Base-by-base conservation (phyloP, 2,329 filamentous ascomycete species). In the Ophiostoma ips region DNA sequence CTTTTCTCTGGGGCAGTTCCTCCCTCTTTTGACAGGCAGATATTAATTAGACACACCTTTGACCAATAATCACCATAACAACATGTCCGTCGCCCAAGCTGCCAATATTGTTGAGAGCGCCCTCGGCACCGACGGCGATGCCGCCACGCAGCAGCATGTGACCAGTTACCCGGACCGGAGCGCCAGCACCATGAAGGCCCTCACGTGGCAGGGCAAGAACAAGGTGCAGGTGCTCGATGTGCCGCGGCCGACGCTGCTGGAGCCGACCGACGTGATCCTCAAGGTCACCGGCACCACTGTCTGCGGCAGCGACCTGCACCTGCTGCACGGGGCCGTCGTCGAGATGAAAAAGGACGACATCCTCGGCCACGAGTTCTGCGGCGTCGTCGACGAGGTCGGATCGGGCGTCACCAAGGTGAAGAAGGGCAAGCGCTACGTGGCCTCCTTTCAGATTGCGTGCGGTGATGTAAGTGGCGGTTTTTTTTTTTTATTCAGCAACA, bases 121-220 rank as follows among this genome's bases (percentile, higher is more conserved):
- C 7, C 16, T 47, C 18, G 49, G 49, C 18, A 43, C 46, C 19
- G 49, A 50, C n/a, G 43, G 31, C 30, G 40, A 43, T 18, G 35
- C 49, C 19, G 11, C n/a, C n/a, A 84, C 78, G 1, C 67, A 72
- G 15, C 85, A 90, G 55, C 80, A 92, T 59, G 70, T 90, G 45
- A 69, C 75, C 53, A 81, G 81, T 56, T 84, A 83, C 45, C n/a
- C 18, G 10, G 21, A 48, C 19, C 5, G 71, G 82, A 52, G 66
- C 64, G 3, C 65, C 64, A 75, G 80, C 58, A 83, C 66, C 15
- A 92, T 94, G 84, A 83, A 86, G 63, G 88, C 87, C 0, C 66
- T 94, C 13, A 76, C 76, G 2, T 94, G 87, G 87, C 79, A 83
- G 65, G 84, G 84, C 48, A 92, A 90, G 70, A 85, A 88, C 59